phyloP scores from a whole-genome alignment of 805 yeast genomes.

The Hanseniaspora taiwanica region DNA sequence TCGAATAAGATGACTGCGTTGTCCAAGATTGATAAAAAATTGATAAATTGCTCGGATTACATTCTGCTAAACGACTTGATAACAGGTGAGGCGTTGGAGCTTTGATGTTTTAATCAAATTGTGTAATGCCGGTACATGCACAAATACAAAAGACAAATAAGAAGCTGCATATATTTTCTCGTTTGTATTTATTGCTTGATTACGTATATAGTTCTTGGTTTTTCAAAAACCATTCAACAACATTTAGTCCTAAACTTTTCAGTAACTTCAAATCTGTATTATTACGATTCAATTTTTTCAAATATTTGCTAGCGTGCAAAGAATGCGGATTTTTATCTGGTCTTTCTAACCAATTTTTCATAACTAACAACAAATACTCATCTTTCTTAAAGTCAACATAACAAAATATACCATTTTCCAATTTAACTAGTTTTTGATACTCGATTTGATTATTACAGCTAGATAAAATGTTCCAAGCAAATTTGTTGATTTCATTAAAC shows the following conservation, averaged over 20 bases:
- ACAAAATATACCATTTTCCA: constrained; percentile 22
- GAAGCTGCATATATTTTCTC: too few species aligned
- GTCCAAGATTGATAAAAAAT: too few species aligned
- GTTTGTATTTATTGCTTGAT: neutral
- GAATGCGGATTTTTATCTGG: too few species aligned
- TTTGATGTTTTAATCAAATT: neutral
- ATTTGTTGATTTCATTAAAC: neutral
- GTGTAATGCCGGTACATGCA: neutral
- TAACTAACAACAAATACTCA: constrained; percentile 9
- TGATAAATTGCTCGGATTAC: neutral
- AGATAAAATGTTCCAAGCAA: neutral
- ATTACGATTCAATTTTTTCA: neutral
- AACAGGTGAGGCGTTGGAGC: constrained; percentile 13
- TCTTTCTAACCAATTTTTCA: constrained; percentile 25
- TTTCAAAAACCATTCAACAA: constrained; percentile 14
- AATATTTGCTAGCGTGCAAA: too few species aligned
- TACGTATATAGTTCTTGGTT: neutral
- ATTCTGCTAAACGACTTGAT: constrained; percentile 12
- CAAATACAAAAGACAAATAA: neutral
- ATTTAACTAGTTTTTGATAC: constrained; percentile 19
- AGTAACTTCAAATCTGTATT: constrained; percentile 8
- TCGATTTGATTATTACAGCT: neutral
- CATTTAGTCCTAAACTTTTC: constrained; percentile 14
- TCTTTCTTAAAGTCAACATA: constrained; percentile 13
- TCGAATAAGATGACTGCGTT: too few species aligned